These are phyloP conservation scores for Cryptococcus wingfieldii DNA, from an alignment of 1,284 basidiomycete species.

Conservation along the genomic window DNA sequence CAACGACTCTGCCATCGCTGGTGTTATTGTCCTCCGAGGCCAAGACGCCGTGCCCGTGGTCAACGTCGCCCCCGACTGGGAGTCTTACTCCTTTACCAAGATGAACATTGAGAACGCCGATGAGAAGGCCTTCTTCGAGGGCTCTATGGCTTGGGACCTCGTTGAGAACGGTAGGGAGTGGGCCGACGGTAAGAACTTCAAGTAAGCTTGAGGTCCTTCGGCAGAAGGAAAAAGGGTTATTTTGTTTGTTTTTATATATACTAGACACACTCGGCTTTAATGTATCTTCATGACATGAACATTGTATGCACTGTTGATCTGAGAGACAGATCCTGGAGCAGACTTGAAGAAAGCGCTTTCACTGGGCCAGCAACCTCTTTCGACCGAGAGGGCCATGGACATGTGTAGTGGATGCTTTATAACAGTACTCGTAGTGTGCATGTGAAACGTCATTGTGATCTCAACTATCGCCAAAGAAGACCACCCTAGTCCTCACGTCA, in stretches of 20 bases:
- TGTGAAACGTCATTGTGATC: neutral
- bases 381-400: too few relatives aligned
- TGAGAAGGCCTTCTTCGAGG: conserved; percentile 86
- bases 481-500: neutral
- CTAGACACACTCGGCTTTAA: neutral
- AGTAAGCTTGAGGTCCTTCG: conserved; percentile 26
- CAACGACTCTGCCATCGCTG: conserved; percentile 73
- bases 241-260: conserved; percentile 1
- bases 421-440: too few relatives aligned
- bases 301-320: too few relatives aligned
- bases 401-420: too few relatives aligned
- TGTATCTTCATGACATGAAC: neutral
- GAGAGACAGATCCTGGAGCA: too few relatives aligned
- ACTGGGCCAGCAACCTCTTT: too few relatives aligned
- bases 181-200: conserved; percentile 55
- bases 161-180: conserved; percentile 79
- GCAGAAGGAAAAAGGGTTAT: neutral
- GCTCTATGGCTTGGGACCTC: conserved; percentile 83
- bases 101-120: conserved; percentile 58
- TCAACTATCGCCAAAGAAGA: neutral
- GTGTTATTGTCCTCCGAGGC: conserved; percentile 78
- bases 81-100: conserved; percentile 77
- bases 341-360: too few relatives aligned
- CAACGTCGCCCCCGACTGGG: conserved; percentile 78
- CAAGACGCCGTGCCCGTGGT: conserved; percentile 62